These are phyloP conservation scores for Auriscalpium orientale DNA, from an alignment of 768 basidiomycete species.

Conservation along the genomic window DNA sequence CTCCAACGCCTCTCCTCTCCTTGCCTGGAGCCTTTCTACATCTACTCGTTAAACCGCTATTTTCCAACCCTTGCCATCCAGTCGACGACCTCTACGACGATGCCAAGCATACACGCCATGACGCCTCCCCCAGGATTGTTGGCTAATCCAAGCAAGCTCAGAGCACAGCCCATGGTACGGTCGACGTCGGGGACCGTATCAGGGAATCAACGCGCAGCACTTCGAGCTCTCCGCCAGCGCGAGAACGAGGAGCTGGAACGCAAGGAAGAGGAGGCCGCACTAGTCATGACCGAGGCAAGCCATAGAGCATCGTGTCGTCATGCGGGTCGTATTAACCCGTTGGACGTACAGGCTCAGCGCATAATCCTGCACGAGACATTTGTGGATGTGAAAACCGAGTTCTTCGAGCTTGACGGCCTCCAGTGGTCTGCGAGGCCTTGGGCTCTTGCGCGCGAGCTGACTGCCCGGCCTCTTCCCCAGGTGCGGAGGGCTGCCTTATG, in stretches of 20 bases:
- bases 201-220: neutral
- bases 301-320: neutral
- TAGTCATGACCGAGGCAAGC: constrained; percentile 8
- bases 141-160: too few relatives aligned
- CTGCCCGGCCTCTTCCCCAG: neutral
- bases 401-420: constrained; percentile 53
- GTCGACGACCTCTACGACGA: too few relatives aligned
- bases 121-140: too few relatives aligned
- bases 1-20: too few relatives aligned
- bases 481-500: too few relatives aligned
- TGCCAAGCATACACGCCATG: too few relatives aligned
- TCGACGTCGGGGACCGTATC: neutral
- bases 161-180: too few relatives aligned
- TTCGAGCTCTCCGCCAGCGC: constrained; percentile 5
- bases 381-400: constrained; percentile 50
- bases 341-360: constrained; percentile 22
- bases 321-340: neutral
- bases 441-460: neutral
- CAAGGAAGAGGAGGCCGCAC: constrained; percentile 8
- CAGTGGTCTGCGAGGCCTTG: constrained; percentile 32
- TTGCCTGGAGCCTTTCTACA: too few relatives aligned
- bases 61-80: too few relatives aligned
- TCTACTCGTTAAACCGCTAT: too few relatives aligned
- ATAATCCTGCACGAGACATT: constrained; percentile 34
- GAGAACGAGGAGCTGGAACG: constrained; percentile 6